phyloP scores from a whole-genome alignment of 345 rosid species.

The Diplotaxis tenuifolia region DNA sequence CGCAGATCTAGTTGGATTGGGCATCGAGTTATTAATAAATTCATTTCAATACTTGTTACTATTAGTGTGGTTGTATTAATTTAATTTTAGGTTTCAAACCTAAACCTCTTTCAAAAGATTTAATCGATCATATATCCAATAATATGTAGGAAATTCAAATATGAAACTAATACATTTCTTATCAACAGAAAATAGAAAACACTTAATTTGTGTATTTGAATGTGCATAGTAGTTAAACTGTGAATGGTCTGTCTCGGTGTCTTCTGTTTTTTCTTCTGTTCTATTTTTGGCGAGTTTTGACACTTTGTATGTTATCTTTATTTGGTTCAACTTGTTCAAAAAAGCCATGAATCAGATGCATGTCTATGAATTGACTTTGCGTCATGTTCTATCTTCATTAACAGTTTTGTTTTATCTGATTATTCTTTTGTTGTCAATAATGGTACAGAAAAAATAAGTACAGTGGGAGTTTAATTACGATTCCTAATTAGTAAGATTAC shows the following conservation, averaged over 20 bases:
- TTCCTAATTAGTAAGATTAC: neutral
- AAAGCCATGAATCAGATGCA: neutral
- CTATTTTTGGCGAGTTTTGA: neutral
- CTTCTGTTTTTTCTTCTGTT: too few species aligned
- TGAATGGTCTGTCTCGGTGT: too few species aligned
- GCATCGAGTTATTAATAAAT: neutral
- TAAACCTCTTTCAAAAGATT: neutral
- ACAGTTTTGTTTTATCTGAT: neutral
- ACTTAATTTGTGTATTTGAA: neutral
- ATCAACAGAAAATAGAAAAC: neutral
- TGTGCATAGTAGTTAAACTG: neutral
- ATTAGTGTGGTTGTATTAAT: neutral
- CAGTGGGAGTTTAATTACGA: neutral
- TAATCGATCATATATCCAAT: neutral
- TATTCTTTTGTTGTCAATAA: neutral
- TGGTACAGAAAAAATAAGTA: neutral
- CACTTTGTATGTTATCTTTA: neutral
- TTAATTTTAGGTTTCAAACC: neutral
- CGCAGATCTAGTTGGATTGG: conserved; percentile 5
- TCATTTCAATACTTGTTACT: neutral
- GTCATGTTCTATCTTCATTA: neutral
- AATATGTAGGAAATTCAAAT: neutral
- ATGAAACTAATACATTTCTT: neutral
- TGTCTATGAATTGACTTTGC: neutral
- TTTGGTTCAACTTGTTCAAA: neutral